Evolutionary conservation across 495 filamentous ascomycete genomes (phyloP), one percentile per base, ranked within the genome.

Genomic region (Neurospora pannonica): DNA sequence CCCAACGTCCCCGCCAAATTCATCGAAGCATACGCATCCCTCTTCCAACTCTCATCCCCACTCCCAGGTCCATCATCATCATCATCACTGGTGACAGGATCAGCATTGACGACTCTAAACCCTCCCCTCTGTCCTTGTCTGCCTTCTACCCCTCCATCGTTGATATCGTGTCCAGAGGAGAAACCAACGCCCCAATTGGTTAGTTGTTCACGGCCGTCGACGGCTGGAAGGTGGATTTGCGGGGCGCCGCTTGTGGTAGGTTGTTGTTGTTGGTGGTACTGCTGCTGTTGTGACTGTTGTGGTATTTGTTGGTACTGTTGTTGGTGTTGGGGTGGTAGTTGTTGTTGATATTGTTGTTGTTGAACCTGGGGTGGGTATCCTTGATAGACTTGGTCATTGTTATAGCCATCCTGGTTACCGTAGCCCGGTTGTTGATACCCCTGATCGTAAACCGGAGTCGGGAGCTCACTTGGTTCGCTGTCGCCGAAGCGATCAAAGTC

Each of bases 211-310:
- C 79, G 75, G 70, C 82, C 81, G 28, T 86, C 85, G 10, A 83
- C 79, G 3, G 84, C 79, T 0, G 85, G 83, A 36, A 87, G 77
- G 34, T 81, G 78, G 19, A 86, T 84, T 73, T 84, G 84, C 36
- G 84, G 81, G 73, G 81, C 54, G 71, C 60, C 72, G 71, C 67
- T 79, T 77, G 71, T 75, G 71, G 62, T 1, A 2, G 77, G 73
- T 70, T 70, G 78, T 80, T 28, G 73, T 24, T 24, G 21, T 60
- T 60, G 48, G 46, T 9, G 43, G 9, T 37, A 37, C 36, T 37
- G 36, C 4, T 37, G 17, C 40, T 24, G 74, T 17, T 42, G 13
- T n/a, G 9, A 8, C 5, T 43, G 40, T n/a, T 43, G 40, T n/a
- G 5, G 39, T 42, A 15, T 9, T 15, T 15, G 43, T 21, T n/a